A percentile compares a stretch with the other conserved stretches of the same genome.
Evolutionary conservation across 257 asterid species (phyloP).

Genomic region (Henckelia pumila): DNA sequence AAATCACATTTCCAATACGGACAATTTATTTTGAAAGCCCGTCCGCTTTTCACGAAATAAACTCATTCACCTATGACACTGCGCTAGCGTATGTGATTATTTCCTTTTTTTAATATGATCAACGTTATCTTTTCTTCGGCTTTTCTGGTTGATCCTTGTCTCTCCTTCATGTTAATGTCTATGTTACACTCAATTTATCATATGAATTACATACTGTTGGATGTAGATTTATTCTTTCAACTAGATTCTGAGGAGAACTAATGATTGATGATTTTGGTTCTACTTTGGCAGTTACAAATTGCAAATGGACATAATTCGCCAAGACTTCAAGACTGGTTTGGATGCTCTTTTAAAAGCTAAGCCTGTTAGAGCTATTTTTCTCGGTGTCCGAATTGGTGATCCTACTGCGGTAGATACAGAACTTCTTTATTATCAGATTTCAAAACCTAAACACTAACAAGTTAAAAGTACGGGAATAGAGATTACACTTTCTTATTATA

Average conservation of each 20-base stretch:
- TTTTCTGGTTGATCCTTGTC: background rate
- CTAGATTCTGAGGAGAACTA: constrained; percentile 9
- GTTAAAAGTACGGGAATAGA: constrained; percentile 2
- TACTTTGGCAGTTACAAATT: constrained; percentile 62
- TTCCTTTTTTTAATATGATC: constrained; percentile 3
- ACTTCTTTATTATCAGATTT: constrained; percentile 15
- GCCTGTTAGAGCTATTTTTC: constrained; percentile 84
- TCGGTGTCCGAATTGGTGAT: constrained; percentile 93
- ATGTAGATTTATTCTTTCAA: background rate
- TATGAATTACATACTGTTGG: background rate
- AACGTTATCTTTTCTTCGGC: background rate
- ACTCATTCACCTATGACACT: constrained; percentile 79
- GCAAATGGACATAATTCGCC: constrained; percentile 80
- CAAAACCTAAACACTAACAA: constrained; percentile 9
- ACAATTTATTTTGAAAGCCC: constrained; percentile 86
- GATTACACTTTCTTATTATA: constrained; percentile 7
- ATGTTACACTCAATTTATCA: background rate
- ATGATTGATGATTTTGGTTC: constrained; percentile 25
- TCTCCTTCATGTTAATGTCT: background rate
- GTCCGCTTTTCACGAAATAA: constrained; percentile 89
- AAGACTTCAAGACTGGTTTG: constrained; percentile 85
- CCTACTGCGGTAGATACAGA: constrained; percentile 76
- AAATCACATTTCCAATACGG: constrained; percentile 55
- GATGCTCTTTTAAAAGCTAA: constrained; percentile 73
- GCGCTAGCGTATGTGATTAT: constrained; percentile 52